Conservation (phyloP, 1,139 yeast genomes). For the Candida tunisiensis region DNA sequence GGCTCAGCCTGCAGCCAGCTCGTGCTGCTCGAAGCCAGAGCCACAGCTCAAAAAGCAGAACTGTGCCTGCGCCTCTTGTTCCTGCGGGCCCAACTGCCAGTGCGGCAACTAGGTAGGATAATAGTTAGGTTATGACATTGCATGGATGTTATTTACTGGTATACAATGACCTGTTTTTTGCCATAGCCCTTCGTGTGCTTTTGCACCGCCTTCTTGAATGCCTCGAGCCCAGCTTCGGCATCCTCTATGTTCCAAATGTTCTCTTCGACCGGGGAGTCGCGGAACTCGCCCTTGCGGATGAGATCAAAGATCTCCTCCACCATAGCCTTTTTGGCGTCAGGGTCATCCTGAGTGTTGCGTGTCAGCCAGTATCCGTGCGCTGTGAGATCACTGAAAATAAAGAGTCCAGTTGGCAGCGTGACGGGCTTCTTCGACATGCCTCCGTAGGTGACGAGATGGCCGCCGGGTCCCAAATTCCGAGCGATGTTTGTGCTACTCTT, state of each 20-base stretch:
- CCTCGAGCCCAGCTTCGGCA: constrained; percentile 27
- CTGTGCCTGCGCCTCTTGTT: no score
- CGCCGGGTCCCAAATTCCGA: constrained; percentile 59
- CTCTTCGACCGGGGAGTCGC: constrained; percentile 42
- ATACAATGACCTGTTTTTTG: constrained; percentile 26
- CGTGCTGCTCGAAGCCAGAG: no score
- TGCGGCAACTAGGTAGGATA: no score
- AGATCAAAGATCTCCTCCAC: constrained; percentile 45
- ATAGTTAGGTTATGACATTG: no score
- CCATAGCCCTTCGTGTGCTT: constrained; percentile 25
- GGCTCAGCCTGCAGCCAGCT: no score
- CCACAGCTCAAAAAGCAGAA: no score
- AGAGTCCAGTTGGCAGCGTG: constrained; percentile 68
- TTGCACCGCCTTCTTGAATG: constrained; percentile 35
- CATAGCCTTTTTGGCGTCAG: constrained; percentile 42
- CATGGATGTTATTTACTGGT: no score
- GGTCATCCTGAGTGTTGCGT: constrained; percentile 48
- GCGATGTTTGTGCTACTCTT: constrained; percentile 66
- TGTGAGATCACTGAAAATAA: constrained; percentile 76
- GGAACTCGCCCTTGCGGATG: constrained; percentile 39
- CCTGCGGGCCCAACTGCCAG: no score
- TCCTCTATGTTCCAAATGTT: constrained; percentile 25
- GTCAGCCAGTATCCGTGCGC: constrained; percentile 94
- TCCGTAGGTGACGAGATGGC: constrained; percentile 78
- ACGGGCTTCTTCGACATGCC: constrained; percentile 98